phyloP scores from a whole-genome alignment of 306 rosid species.

The Castanea mollissima region DNA sequence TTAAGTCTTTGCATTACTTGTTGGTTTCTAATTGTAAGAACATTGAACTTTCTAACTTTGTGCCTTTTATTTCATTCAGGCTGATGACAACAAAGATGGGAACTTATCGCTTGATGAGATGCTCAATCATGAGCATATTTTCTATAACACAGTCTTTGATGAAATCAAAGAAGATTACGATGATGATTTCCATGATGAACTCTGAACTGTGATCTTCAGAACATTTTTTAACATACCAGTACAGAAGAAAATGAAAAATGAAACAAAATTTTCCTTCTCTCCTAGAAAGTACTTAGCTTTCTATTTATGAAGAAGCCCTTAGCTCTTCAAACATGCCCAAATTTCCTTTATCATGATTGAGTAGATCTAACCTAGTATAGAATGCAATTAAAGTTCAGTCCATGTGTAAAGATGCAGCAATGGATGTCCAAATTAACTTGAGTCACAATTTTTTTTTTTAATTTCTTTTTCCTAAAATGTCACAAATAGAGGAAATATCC shows the following conservation, averaged over 20 bases:
- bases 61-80: conserved; percentile 39
- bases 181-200: conserved; percentile 35
- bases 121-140: conserved; percentile 54
- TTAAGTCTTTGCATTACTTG: neutral
- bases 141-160: conserved; percentile 40
- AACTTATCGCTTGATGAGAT: conserved; percentile 60
- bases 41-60: neutral
- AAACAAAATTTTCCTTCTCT: neutral
- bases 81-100: conserved; percentile 63
- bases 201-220: conserved; percentile 5
- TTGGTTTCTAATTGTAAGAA: neutral
- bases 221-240: too few species aligned
- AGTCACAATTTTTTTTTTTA: too few species aligned
- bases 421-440: too few species aligned
- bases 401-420: too few species aligned
- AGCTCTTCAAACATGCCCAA: too few species aligned
- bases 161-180: conserved; percentile 11
- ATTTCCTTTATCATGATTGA: too few species aligned
- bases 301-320: neutral
- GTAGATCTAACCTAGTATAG: too few species aligned
- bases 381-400: too few species aligned
- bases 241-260: too few species aligned
- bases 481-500: too few species aligned
- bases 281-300: neutral
- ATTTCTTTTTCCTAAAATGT: too few species aligned